These are phyloP conservation scores for Parachaetomium inaequale DNA, from an alignment of 495 filamentous ascomycete species.

Conservation along the genomic window DNA sequence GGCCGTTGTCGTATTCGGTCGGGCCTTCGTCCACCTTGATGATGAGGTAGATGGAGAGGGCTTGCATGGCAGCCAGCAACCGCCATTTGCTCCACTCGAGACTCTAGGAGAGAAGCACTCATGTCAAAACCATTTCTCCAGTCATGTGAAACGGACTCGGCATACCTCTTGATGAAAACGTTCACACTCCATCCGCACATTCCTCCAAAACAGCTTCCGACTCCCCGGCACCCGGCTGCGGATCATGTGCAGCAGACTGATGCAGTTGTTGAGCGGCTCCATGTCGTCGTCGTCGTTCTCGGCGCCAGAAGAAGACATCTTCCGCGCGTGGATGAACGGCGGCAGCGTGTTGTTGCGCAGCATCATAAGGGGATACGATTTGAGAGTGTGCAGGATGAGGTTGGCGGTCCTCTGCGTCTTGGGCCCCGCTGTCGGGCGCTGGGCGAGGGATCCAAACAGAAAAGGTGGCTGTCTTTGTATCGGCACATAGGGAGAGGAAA, in stretches of 20 bases:
- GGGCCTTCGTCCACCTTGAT: background rate
- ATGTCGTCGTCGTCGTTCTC: conserved; percentile 27
- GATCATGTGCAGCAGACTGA: conserved; percentile 46
- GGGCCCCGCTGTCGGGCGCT: background rate
- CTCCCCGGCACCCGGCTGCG: conserved; percentile 27
- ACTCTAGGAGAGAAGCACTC: background rate
- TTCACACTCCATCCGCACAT: conserved; percentile 47
- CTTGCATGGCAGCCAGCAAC: conserved; percentile 7
- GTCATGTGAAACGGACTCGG: background rate
- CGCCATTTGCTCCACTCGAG: background rate
- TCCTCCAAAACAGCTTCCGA: conserved; percentile 45
- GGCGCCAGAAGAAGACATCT: background rate
- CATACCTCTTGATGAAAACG: conserved; percentile 39
- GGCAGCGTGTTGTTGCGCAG: background rate
- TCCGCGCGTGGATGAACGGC: background rate
- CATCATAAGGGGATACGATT: background rate
- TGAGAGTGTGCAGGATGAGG: background rate
- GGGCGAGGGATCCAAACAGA: background rate
- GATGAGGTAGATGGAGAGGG: conserved; percentile 1
- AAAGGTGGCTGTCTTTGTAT: background rate
- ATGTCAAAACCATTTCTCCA: background rate
- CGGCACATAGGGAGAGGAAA: background rate
- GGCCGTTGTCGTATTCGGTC: background rate
- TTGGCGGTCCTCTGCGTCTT: background rate
- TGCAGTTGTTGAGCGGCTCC: conserved; percentile 46